Evolutionary conservation across 2,329 filamentous ascomycete species (phyloP).

Genomic region (Pseudocercospora fuligena): DNA sequence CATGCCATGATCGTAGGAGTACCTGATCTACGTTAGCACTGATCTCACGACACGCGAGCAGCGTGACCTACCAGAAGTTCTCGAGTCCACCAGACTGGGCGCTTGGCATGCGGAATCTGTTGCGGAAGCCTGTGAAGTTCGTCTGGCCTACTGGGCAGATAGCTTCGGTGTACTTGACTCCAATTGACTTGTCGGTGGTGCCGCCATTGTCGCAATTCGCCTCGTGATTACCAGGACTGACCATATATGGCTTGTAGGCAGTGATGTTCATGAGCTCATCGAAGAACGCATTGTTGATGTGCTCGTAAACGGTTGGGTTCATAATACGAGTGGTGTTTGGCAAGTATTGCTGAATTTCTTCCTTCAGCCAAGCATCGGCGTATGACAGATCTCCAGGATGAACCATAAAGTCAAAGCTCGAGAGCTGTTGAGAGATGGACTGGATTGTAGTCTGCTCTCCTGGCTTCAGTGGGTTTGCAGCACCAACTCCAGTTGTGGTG

Average conservation of each 20-base stretch:
- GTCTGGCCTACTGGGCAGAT: conserved; percentile 56
- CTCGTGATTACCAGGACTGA: conserved; percentile 58
- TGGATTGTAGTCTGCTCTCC: conserved; percentile 63
- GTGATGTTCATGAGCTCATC: conserved; percentile 55
- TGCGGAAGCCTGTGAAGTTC: conserved; percentile 56
- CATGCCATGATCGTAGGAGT: conserved; percentile 59
- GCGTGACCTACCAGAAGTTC: conserved; percentile 56
- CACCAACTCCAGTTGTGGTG: conserved; percentile 55
- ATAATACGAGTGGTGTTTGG: conserved; percentile 44
- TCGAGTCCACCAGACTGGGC: conserved; percentile 53
- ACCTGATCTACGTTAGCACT: conserved; percentile 39
- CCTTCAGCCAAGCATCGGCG: conserved; percentile 62
- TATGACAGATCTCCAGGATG: conserved; percentile 61
- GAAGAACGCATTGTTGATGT: conserved; percentile 64
- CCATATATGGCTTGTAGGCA: conserved; percentile 55
- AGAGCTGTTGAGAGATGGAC: conserved; percentile 14
- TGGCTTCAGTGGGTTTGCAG: conserved; percentile 55
- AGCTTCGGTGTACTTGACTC: conserved; percentile 51
- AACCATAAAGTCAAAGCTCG: conserved; percentile 29
- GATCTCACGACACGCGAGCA: too few species aligned
- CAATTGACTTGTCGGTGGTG: conserved; percentile 47
- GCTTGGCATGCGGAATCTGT: conserved; percentile 59
- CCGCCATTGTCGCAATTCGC: conserved; percentile 52
- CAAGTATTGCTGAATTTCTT: conserved; percentile 46
- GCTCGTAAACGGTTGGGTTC: conserved; percentile 58